Evolutionary conservation across 768 basidiomycete genomes (phyloP).

Genomic region (Amyloporia xantha): DNA sequence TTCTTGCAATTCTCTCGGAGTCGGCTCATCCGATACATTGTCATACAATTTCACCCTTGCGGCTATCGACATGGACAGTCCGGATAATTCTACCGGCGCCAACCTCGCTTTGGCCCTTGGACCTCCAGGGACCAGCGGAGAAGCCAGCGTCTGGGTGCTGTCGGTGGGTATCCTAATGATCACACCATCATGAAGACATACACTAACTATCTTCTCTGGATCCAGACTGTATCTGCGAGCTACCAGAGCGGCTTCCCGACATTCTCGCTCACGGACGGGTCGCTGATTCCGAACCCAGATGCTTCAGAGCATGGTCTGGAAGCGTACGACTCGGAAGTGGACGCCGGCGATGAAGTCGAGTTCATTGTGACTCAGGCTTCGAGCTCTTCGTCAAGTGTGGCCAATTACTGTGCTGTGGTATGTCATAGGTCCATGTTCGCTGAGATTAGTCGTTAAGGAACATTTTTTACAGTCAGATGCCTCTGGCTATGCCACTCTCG

Average conservation of each 20-base stretch:
- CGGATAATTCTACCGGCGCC: neutral
- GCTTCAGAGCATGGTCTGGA: neutral
- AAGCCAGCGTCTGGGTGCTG: neutral
- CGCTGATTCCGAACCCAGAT: conserved; percentile 30
- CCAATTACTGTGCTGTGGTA: neutral
- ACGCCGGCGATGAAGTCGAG: neutral
- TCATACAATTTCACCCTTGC: conserved; percentile 1
- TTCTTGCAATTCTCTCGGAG: neutral
- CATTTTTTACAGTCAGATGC: neutral
- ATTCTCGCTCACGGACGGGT: conserved; percentile 31
- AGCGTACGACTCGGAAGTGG: neutral
- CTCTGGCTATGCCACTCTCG: neutral
- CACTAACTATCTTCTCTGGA: neutral
- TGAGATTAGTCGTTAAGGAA: neutral
- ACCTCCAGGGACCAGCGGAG: neutral
- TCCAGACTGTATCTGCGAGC: neutral
- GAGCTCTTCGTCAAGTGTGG: no score
- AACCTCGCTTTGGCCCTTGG: neutral
- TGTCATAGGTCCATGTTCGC: neutral
- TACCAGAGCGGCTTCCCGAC: conserved; percentile 34
- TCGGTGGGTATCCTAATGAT: neutral
- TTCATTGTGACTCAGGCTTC: neutral
- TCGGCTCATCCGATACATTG: neutral
- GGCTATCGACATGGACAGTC: neutral
- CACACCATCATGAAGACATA: neutral